Conservation (phyloP, 306 rosid species). For the Hippophae rhamnoides region DNA sequence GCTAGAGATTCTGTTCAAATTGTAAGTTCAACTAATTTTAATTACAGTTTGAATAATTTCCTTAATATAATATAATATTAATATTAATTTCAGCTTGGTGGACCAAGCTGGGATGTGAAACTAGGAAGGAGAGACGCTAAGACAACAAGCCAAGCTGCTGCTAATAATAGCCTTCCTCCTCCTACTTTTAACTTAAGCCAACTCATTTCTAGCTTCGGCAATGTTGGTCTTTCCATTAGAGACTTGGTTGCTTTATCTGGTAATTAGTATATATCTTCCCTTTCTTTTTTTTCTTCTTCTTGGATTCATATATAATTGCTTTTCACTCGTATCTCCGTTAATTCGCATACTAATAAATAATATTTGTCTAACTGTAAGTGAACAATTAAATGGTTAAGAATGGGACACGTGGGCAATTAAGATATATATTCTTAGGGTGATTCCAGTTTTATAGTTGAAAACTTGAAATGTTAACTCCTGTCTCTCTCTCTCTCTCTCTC, state of each 20-base stretch:
- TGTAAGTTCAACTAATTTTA: conserved; percentile 13
- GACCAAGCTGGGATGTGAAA: conserved; percentile 70
- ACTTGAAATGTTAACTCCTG: background rate
- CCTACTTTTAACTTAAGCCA: conserved; percentile 54
- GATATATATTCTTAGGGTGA: too few species aligned
- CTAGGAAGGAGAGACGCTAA: conserved; percentile 81
- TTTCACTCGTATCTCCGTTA: too few species aligned
- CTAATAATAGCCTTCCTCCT: conserved; percentile 60
- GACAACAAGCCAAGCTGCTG: conserved; percentile 56
- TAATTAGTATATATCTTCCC: conserved; percentile 1
- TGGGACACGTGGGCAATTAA: too few species aligned
- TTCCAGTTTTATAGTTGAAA: too few species aligned
- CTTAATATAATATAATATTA: background rate
- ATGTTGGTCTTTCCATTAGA: conserved; percentile 62
- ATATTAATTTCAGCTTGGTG: conserved; percentile 52
- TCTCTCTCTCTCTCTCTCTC: too few species aligned
- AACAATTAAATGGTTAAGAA: too few species aligned
- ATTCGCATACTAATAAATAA: too few species aligned
- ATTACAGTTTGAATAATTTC: background rate
- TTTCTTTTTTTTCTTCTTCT: too few species aligned
- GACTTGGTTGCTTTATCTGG: conserved; percentile 82
- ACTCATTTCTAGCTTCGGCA: conserved; percentile 44
- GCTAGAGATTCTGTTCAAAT: conserved; percentile 63
- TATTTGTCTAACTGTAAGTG: too few species aligned
- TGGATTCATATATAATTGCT: too few species aligned